Evolutionary conservation across 108 stramenopile species (phyloP).

Genomic region (Phaeodactylum tricornutum): DNA sequence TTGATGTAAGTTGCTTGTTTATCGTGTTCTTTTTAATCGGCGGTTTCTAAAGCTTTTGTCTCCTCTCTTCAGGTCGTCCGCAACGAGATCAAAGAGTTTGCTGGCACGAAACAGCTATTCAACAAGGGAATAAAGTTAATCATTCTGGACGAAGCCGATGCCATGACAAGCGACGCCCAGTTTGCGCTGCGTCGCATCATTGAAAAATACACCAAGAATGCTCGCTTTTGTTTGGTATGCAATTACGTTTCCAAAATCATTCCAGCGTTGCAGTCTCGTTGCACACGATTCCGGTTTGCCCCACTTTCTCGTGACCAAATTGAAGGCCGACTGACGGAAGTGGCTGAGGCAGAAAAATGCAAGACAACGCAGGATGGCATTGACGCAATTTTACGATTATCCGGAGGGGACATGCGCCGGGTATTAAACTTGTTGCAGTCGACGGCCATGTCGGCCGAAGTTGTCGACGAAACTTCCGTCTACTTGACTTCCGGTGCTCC

Average conservation of each 20-base stretch:
- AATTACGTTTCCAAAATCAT: slow-evolving; percentile 96
- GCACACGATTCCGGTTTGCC: slow-evolving; percentile 93
- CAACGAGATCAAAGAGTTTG: slow-evolving; percentile 93
- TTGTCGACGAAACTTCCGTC: slow-evolving; percentile 54
- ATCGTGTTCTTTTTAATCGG: slow-evolving; percentile 6
- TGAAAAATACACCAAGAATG: slow-evolving; percentile 89
- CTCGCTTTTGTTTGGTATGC: slow-evolving; percentile 93
- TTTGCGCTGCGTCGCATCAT: slow-evolving; percentile 85
- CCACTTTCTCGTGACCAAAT: slow-evolving; percentile 75
- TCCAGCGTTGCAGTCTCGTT: slow-evolving; percentile 88
- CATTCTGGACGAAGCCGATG: slow-evolving; percentile 89
- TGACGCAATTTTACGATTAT: slow-evolving; percentile 61
- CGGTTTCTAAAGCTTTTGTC: not conserved
- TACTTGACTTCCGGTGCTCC: slow-evolving; percentile 82
- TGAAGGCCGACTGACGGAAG: slow-evolving; percentile 54
- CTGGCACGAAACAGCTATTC: slow-evolving; percentile 87
- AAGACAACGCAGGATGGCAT: slow-evolving; percentile 56
- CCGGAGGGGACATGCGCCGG: slow-evolving; percentile 87
- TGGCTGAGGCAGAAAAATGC: slow-evolving; percentile 57
- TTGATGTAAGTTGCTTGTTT: slow-evolving; percentile 34
- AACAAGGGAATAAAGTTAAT: slow-evolving; percentile 78
- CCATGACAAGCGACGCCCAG: slow-evolving; percentile 92
- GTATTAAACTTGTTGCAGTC: slow-evolving; percentile 85
- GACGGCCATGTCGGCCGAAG: slow-evolving; percentile 63
- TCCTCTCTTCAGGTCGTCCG: slow-evolving; percentile 52